Percentiles rank a stretch among this genome's conserved stretches.
These are phyloP conservation scores for Trametopsis cervina DNA, from an alignment of 768 basidiomycete genomes.

Conservation along the genomic window DNA sequence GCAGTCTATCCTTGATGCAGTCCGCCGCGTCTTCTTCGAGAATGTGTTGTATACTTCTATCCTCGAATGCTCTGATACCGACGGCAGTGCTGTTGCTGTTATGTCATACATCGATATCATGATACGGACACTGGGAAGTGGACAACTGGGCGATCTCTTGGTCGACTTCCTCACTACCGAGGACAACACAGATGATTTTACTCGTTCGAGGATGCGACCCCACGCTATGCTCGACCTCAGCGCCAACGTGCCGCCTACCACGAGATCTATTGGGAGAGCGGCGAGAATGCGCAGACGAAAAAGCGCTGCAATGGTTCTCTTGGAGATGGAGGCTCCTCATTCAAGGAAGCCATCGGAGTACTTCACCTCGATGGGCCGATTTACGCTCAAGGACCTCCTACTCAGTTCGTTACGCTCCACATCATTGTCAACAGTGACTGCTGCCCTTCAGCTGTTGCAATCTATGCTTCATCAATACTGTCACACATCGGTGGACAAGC, in stretches of 20 bases:
- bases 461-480: conserved; percentile 70
- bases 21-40: conserved; percentile 83
- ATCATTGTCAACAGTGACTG: conserved; percentile 56
- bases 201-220: conserved; percentile 36
- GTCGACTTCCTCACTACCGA: conserved; percentile 80
- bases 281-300: conserved; percentile 55
- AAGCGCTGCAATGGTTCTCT: conserved; percentile 86
- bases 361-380: conserved; percentile 81
- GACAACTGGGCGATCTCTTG: conserved; percentile 61
- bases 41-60: conserved; percentile 92
- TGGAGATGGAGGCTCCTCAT: conserved; percentile 78
- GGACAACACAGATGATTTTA: conserved; percentile 61
- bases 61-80: conserved; percentile 84
- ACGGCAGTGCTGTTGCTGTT: conserved; percentile 95
- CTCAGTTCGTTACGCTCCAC: conserved; percentile 69
- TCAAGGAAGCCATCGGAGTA: conserved; percentile 70
- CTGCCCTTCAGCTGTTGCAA: conserved; percentile 76
- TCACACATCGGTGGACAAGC: conserved; percentile 50
- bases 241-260: conserved; percentile 24
- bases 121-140: conserved; percentile 65
- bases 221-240: conserved; percentile 37
- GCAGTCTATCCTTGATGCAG: conserved; percentile 74
- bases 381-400: conserved; percentile 87
- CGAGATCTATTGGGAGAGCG: conserved; percentile 25
- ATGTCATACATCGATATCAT: conserved; percentile 93